Evolutionary conservation across 331 rosid species (phyloP).

Genomic region (Quercus lobata): DNA sequence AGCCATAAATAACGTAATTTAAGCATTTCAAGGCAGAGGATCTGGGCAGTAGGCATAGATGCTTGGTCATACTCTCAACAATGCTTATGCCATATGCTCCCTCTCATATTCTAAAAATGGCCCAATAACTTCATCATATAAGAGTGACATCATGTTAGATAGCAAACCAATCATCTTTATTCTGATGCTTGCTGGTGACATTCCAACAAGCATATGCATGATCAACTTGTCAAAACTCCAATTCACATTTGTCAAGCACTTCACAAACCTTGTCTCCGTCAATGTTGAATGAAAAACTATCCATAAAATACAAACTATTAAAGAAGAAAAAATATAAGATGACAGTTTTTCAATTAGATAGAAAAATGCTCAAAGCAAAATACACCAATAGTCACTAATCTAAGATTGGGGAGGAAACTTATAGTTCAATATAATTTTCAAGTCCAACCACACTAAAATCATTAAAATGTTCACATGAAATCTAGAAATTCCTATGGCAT

Average conservation of each 20-base stretch:
- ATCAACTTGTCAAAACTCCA: neutral
- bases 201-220: neutral
- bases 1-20: conserved; percentile 3
- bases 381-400: conserved; percentile 1
- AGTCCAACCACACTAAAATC: neutral
- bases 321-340: neutral
- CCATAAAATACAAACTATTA: neutral
- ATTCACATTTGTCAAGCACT: neutral
- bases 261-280: neutral
- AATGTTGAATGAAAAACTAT: neutral
- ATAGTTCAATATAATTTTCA: neutral
- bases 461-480: neutral
- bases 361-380: neutral
- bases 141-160: neutral
- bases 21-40: neutral
- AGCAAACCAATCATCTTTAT: neutral
- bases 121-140: neutral
- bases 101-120: neutral
- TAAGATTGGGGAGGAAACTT: neutral
- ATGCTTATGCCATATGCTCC: conserved; percentile 1
- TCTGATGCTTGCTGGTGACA: neutral
- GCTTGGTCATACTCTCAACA: conserved; percentile 4
- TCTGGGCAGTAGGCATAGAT: neutral
- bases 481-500: neutral
- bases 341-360: neutral